Conservation (phyloP, 176 grass and related monocot genomes). For the Lolium multiflorum region DNA sequence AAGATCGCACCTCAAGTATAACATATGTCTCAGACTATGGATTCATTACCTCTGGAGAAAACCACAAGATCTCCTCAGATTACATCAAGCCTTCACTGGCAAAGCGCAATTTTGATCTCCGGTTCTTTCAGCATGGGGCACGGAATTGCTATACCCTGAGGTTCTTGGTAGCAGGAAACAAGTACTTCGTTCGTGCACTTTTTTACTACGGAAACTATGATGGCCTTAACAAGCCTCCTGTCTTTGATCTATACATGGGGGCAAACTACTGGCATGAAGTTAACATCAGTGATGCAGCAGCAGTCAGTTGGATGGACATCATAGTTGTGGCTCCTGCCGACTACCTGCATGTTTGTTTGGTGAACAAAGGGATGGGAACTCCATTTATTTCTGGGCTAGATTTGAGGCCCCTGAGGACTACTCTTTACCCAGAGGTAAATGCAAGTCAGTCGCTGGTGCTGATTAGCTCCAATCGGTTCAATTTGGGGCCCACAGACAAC, state of each 20-base stretch:
- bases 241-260: constrained; percentile 65
- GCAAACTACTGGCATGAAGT: constrained; percentile 48
- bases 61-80: constrained; percentile 36
- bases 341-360: constrained; percentile 61
- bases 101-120: constrained; percentile 14
- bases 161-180: constrained; percentile 47
- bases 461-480: constrained; percentile 35
- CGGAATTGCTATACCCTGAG: constrained; percentile 66
- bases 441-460: constrained; percentile 45
- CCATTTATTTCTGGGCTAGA: constrained; percentile 63
- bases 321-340: constrained; percentile 42
- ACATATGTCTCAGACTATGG: constrained; percentile 58
- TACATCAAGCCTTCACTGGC: constrained; percentile 12
- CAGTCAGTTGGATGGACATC: constrained; percentile 41
- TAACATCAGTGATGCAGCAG: constrained; percentile 1
- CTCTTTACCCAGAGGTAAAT: constrained; percentile 50
- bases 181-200: constrained; percentile 54
- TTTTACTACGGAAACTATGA: constrained; percentile 68
- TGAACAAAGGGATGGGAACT: constrained; percentile 47
- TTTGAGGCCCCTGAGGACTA: constrained; percentile 44
- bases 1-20: constrained; percentile 27
- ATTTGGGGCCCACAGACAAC: constrained; percentile 38
- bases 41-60: constrained; percentile 55
- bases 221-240: constrained; percentile 44
- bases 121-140: constrained; percentile 45